Percentiles rank a stretch among this genome's conserved stretches.
Conservation (phyloP, 2,329 filamentous ascomycete genomes). For the Sporothrix mexicana region DNA sequence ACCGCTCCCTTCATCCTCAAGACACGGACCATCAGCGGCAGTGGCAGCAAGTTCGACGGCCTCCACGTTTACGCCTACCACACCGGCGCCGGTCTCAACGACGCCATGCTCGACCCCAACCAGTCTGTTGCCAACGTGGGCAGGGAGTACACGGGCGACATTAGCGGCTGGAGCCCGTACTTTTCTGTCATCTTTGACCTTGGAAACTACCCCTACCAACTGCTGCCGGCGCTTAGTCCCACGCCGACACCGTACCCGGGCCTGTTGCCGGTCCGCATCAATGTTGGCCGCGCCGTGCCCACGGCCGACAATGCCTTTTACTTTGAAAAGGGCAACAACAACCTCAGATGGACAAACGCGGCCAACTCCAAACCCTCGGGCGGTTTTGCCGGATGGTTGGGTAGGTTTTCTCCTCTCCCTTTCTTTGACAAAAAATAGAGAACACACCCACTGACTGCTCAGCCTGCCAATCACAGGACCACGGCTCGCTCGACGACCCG, state of each 20-base stretch:
- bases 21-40: conserved; percentile 14
- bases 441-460: not conserved
- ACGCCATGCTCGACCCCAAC: conserved; percentile 31
- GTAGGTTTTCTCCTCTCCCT: conserved; percentile 13
- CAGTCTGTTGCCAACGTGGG: not conserved
- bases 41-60: not conserved
- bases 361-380: not conserved
- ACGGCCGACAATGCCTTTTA: conserved; percentile 29
- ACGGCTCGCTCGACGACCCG: not conserved
- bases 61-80: conserved; percentile 34
- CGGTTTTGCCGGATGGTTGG: conserved; percentile 33
- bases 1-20: conserved; percentile 11
- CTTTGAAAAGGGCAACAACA: not conserved
- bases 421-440: not conserved
- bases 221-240: conserved; percentile 2
- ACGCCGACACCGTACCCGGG: not conserved
- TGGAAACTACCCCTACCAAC: conserved; percentile 3
- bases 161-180: not conserved
- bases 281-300: not conserved
- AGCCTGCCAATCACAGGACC: conserved; percentile 14
- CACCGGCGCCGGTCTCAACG: conserved; percentile 32
- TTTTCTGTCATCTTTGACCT: conserved; percentile 29
- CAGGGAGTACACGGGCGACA: not conserved
- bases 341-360: conserved; percentile 32
- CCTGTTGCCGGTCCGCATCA: conserved; percentile 26